phyloP scores from a whole-genome alignment of 306 rosid genomes.

The Citrullus amarus region DNA sequence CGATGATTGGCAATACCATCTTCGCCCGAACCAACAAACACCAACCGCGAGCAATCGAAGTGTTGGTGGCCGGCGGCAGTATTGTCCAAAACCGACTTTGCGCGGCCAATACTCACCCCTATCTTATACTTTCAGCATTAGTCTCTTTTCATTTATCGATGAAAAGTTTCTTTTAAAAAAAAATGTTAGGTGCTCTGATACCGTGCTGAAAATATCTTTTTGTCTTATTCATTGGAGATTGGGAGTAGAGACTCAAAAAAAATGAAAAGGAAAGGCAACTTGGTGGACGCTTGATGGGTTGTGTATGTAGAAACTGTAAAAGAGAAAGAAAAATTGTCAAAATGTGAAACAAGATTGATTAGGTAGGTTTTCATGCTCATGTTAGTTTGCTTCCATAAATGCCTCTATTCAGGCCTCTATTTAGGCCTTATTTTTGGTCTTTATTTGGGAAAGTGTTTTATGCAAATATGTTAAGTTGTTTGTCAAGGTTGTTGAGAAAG shows the following conservation, averaged over 20 bases:
- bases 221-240: neutral
- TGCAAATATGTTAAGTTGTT: constrained; percentile 7
- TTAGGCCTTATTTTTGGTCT: neutral
- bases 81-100: too few relatives aligned
- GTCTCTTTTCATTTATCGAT: too few relatives aligned
- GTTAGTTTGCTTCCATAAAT: neutral
- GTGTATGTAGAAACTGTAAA: neutral
- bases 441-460: neutral
- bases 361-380: neutral
- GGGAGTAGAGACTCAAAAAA: neutral
- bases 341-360: neutral
- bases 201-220: too few relatives aligned
- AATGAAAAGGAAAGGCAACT: neutral
- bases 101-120: too few relatives aligned
- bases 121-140: too few relatives aligned
- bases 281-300: neutral
- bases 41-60: too few relatives aligned
- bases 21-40: too few relatives aligned
- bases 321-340: neutral
- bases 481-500: constrained; percentile 43
- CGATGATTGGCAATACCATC: too few relatives aligned
- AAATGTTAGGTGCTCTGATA: too few relatives aligned
- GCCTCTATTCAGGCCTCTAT: neutral
- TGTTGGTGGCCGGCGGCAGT: too few relatives aligned
- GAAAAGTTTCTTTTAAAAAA: too few relatives aligned